Base-by-base conservation (phyloP, 1,284 basidiomycete species). In the Inonotus hispidus region DNA sequence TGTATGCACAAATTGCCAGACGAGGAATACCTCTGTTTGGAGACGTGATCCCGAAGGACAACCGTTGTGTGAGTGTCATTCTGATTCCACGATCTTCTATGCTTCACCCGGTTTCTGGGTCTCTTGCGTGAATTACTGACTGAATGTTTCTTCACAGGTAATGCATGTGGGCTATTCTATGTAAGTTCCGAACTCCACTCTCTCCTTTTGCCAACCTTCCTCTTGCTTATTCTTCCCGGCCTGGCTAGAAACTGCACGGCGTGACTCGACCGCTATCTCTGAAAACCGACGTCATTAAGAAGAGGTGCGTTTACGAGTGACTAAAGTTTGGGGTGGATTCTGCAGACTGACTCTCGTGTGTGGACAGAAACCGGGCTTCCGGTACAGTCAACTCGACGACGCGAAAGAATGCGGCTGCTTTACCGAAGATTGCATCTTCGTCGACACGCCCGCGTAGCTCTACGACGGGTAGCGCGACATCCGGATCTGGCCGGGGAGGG, bases 271-370 rank as follows among this genome's bases (percentile, higher is more conserved):
- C 95, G 6, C 76, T 97, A 65, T 95, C 93, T 53, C 81, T 98
- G 64, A 98, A 97, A 82, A 97, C 95, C 25, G 95, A 98, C 72
- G 90, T 97, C 49, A 98, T 98, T 75, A 98, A 98, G 85, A 98
- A 97, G 79, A 83, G 95, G 92, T 93, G 68, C 56, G 82, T 75
- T 53, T 56, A 61, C 50, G 60, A 47, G 46, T 62, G 62, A 45
- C 46, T 35, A 53, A 1, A 21, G 27, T 39, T 41, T 63, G 57
- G 66, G 37, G 49, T 50, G 60, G 55, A 25, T 41, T 43, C 29
- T 56, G 19, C 53, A 19, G n/a, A 41, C 46, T 47, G 46, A 41
- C 45, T 19, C 41, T 61, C 38, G 62, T 25, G 27, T 16, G 21
- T 39, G 60, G 35, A 47, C 66, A 91, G 89, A 69, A 92, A 92